Evolutionary conservation across 2,329 filamentous ascomycete species (phyloP), one percentile per base, ranked within the genome.

Genomic region (Colletotrichum sp.): DNA sequence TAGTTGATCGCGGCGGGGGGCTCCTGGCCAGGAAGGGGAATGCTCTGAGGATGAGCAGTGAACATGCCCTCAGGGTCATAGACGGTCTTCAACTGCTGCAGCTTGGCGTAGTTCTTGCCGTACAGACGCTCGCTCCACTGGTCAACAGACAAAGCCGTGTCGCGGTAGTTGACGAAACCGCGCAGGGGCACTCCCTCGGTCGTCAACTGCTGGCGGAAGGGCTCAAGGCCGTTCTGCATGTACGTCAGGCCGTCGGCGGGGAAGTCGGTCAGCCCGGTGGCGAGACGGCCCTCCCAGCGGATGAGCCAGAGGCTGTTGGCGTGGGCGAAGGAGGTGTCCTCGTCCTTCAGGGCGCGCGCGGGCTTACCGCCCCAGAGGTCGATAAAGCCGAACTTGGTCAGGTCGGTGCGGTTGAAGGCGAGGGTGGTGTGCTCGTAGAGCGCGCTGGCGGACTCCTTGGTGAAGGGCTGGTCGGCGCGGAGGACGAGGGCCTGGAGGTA

Each of bases 231-330:
- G 78, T 90, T 85, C 44, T 88, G 85, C 32, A 85, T 85, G 79
- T 89, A 89, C 5, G 82, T 83, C 3, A 86, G 84, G 63, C 87
- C 85, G 79, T 88, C 87, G 68, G 87, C 82, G 21, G 88, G 87
- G 79, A 90, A 89, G 76, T 86, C 84, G 77, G 89, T 84, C 77
- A 88, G 87, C 75, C 87, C 89, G 57, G 64, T 32, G 21, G 76
- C 68, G 49, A 68, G 64, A n/a, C 64, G 66, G 60, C 76, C 76
- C 28, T 78, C 76, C 69, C 71, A 72, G 60, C 76, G 76, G 75
- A 85, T 83, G 13, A 90, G 83, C 16, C 85, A 84, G 12, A 79
- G 79, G 57, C 88, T 81, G 76, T 89, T 80, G 0, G 87, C 88
- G 9, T 86, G 82, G 7, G 85, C 85, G 8, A 84, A 75, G n/a